Evolutionary conservation across 768 basidiomycete genomes (phyloP), one percentile per base, ranked within the genome.

Genomic region (Tulasnella sp.): DNA sequence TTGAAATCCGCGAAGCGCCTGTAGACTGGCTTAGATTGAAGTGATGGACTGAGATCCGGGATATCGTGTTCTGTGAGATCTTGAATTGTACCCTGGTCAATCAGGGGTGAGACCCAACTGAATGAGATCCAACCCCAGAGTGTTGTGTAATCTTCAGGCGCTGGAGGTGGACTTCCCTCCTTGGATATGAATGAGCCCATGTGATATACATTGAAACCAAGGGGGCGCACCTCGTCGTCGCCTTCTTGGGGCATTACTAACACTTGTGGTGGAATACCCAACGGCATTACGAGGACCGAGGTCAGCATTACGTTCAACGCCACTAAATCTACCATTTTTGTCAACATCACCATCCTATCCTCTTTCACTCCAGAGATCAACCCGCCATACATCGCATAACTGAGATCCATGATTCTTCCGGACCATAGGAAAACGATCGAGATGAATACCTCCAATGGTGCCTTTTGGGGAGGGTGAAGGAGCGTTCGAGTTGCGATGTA

Each of bases 121-220:
- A 49, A 53, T 22, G 44, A 50, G 25, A 57, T 48, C 56, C 56
- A 55, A 7, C 54, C 42, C 67, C 74, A 76, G 12, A 89, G 69
- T 1, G 77, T 67, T 0, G 79, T 78, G 59, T 86, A 87, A 57
- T 88, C 85, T 60, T 89, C 86, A 0, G 78, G 81, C 2, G 77
- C 73, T n/a, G 79, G 64, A 3, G 70, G 64, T 15, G 60, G n/a
- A n/a, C n/a, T n/a, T 5, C 78, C 78, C 79, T 81, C 37, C 3
- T 25, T 45, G 13, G 25, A n/a, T n/a, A n/a, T n/a, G n/a, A n/a
- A n/a, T n/a, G n/a, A n/a, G n/a, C n/a, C n/a, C n/a, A n/a, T n/a
- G n/a, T n/a, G n/a, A n/a, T n/a, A n/a, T n/a, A n/a, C n/a, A n/a
- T n/a, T n/a, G n/a, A n/a, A n/a, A n/a, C n/a, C n/a, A n/a, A n/a